Conservation (phyloP, 495 filamentous ascomycete genomes). For the Hyaloscypha bicolor region DNA sequence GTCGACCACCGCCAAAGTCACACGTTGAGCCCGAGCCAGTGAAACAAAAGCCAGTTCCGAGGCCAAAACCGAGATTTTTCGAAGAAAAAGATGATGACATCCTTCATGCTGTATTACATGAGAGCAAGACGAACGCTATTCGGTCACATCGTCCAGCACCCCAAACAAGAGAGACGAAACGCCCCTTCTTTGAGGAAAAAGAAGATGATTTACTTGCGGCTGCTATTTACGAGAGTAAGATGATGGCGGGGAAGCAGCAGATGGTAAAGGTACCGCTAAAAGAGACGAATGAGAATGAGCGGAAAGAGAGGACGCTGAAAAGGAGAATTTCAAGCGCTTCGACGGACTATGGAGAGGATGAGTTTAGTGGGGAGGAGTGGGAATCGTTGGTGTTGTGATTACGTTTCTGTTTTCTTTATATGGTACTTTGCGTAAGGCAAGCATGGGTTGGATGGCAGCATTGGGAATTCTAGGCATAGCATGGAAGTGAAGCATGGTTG, state of each 20-base stretch:
- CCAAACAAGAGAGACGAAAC: background rate
- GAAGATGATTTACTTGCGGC: constrained; percentile 30
- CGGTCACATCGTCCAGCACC: background rate
- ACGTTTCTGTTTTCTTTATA: background rate
- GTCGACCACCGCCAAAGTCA: constrained; percentile 22
- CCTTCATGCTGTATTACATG: constrained; percentile 25
- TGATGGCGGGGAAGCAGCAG: background rate
- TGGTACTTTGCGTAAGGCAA: background rate
- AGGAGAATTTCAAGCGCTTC: constrained; percentile 5
- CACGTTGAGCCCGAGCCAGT: background rate
- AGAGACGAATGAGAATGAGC: background rate
- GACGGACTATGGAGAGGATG: constrained; percentile 34
- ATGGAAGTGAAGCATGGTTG: background rate
- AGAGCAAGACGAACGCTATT: constrained; percentile 21
- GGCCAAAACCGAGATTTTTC: constrained; percentile 24
- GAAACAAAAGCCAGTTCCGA: background rate
- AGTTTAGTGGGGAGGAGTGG: constrained; percentile 13
- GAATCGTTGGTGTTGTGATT: background rate
- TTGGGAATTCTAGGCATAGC: background rate
- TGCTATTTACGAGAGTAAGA: constrained; percentile 30
- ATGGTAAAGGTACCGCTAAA: background rate
- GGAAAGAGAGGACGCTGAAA: constrained; percentile 12
- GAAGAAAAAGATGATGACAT: constrained; percentile 34
- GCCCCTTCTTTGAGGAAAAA: constrained; percentile 31
- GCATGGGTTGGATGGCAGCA: background rate